Base-by-base conservation (phyloP, 345 rosid genomes). In the Turritis glabra region DNA sequence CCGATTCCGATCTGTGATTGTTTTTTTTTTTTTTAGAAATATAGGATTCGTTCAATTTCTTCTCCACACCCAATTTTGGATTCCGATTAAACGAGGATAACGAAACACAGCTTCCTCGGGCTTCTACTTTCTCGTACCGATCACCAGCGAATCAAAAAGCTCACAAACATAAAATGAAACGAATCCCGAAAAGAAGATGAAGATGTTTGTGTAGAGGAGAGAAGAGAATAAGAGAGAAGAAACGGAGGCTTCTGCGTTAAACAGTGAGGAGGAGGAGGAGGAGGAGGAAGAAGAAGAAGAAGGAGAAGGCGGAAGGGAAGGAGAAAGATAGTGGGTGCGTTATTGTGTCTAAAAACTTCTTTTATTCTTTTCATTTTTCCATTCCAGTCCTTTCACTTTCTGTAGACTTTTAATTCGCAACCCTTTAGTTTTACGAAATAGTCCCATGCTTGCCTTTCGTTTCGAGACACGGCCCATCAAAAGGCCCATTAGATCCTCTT, bases 301-400 rank as follows among this genome's bases (percentile, higher is more conserved):
- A 6, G 62, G 35, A 50, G 55, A 55, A 56, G 64, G 55, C 33
- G 46, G 41, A 76, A 44, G 52, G 25, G 67, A 71, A 64, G 72
- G 27, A 65, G 71, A 59, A 55, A 71, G 71, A 64, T 48, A 77
- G 77, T 77, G 81, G 81, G 77, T 77, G 69, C 73, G 73, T 57
- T 77, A 77, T 77, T 72, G 77, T 57, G 69, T 44, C 17, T 63
- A 60, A 65, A 65, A 70, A 38, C 55, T 59, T 37, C 12, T 66
- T 65, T 78, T 72, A 77, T 71, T 71, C 50, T 37, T 77, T 52
- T 41, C 1, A 21, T 18, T 22, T 72, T 78, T 25, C 25, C 1
- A 57, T 2, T 58, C 35, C 0, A 66, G 7, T 78, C 73, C 73
- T 78, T 51, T 0, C 13, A 3, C 0, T 66, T 72, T 72, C 1